A percentile compares a stretch with the other conserved stretches of the same genome.
Evolutionary conservation across 2,329 filamentous ascomycete species (phyloP).

Genomic region (Hymenoscyphus occultus): DNA sequence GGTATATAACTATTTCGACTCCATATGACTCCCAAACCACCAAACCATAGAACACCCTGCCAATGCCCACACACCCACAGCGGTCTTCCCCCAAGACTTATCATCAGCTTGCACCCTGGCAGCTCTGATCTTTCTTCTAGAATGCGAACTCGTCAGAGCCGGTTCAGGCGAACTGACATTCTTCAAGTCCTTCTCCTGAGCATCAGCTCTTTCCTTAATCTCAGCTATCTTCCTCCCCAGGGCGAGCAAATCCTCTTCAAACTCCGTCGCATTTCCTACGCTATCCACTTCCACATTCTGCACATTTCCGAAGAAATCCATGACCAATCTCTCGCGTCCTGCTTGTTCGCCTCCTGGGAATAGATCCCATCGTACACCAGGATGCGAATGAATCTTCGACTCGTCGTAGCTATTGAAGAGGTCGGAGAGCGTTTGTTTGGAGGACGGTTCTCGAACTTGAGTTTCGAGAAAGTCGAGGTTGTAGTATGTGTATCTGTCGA

Average conservation of each 20-base stretch:
- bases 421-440: slow-evolving; percentile 87
- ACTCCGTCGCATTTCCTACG: slow-evolving; percentile 46
- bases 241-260: slow-evolving; percentile 73
- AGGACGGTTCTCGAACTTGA: slow-evolving; percentile 79
- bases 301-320: slow-evolving; percentile 98
- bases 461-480: slow-evolving; percentile 95
- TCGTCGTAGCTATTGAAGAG: slow-evolving; percentile 96
- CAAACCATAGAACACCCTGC: slow-evolving; percentile 60
- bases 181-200: slow-evolving; percentile 28
- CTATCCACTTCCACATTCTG: slow-evolving; percentile 88
- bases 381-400: slow-evolving; percentile 88
- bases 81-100: slow-evolving; percentile 65
- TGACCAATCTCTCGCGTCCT: slow-evolving; percentile 76
- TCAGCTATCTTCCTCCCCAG: slow-evolving; percentile 65
- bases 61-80: slow-evolving; percentile 58
- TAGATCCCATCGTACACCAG: slow-evolving; percentile 91
- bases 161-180: slow-evolving; percentile 26
- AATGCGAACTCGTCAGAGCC: slow-evolving; percentile 17
- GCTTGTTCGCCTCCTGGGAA: slow-evolving; percentile 79
- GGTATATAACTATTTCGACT: slow-evolving; percentile 1
- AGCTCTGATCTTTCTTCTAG: slow-evolving; percentile 42
- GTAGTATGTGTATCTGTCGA: slow-evolving; percentile 98
- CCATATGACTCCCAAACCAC: slow-evolving; percentile 43
- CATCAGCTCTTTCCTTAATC: slow-evolving; percentile 42
- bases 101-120: slow-evolving; percentile 63